Conservation (phyloP, 345 rosid genomes). For the Citrus reticulata region DNA sequence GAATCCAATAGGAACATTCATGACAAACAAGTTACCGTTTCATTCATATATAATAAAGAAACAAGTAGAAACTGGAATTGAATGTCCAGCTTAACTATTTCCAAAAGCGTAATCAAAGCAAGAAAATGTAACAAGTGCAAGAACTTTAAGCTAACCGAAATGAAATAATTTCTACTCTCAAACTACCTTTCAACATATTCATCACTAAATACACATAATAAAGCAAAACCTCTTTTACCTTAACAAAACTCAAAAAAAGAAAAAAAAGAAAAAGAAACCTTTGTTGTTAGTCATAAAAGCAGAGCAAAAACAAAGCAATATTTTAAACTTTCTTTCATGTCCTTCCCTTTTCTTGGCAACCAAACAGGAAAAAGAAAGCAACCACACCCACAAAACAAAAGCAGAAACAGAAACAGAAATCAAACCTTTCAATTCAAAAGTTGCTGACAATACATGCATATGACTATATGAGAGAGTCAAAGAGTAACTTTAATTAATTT, state of each 20-base stretch:
- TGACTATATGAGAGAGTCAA: neutral
- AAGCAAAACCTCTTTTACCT: neutral
- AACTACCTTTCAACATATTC: neutral
- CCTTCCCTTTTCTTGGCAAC: conserved; percentile 16
- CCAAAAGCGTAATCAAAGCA: neutral
- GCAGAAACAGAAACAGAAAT: neutral
- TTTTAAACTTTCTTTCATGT: neutral
- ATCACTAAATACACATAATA: neutral
- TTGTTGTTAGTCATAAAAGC: neutral
- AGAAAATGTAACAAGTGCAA: neutral
- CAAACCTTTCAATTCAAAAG: conserved; percentile 23
- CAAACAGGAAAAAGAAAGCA: conserved; percentile 12
- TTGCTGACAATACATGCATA: conserved; percentile 7
- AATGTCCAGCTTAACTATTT: neutral
- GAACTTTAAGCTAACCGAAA: neutral
- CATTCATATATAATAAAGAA: neutral
- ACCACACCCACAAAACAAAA: neutral
- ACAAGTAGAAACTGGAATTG: neutral
- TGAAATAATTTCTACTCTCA: neutral
- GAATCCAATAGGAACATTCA: neutral
- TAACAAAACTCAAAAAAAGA: neutral
- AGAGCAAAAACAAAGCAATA: neutral
- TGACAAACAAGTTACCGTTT: neutral
- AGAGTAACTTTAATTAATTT: conserved; percentile 20
- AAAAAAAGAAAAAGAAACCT: neutral